Evolutionary conservation across 2,329 filamentous ascomycete species (phyloP).

Genomic region (Fusarium beomiforme): DNA sequence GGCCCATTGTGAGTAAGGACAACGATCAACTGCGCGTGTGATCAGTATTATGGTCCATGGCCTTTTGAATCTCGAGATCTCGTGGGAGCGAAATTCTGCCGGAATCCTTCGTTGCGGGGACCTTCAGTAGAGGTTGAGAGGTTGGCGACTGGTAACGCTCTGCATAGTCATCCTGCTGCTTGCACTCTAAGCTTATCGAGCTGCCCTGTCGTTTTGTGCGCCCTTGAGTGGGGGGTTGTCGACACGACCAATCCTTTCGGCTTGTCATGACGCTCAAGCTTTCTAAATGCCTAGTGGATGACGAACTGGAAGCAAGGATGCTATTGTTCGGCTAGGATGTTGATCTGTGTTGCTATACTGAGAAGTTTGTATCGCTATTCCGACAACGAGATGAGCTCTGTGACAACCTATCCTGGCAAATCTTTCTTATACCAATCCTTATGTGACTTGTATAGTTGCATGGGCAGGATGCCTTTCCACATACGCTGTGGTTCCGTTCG

Average conservation of each 20-base stretch:
- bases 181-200: conserved; percentile 25
- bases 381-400: background rate
- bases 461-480: too few relatives aligned
- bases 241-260: background rate
- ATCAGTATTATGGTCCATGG: background rate
- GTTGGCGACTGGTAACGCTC: conserved; percentile 6
- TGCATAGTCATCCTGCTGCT: conserved; percentile 15
- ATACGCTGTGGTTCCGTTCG: background rate
- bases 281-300: background rate
- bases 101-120: background rate
- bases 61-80: conserved; percentile 10
- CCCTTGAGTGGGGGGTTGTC: conserved; percentile 1
- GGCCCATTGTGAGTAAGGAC: background rate
- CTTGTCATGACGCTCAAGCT: conserved; percentile 21
- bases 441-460: background rate
- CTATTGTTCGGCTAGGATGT: background rate
- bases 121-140: background rate
- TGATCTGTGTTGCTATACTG: background rate
- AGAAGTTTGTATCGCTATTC: background rate
- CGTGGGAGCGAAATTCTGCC: background rate
- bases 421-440: background rate
- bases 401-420: background rate
- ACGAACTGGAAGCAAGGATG: conserved; percentile 6
- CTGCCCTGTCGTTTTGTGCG: conserved; percentile 8
- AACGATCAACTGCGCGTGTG: background rate